Conservation (phyloP, 805 yeast species). For the Candida adriatica region DNA sequence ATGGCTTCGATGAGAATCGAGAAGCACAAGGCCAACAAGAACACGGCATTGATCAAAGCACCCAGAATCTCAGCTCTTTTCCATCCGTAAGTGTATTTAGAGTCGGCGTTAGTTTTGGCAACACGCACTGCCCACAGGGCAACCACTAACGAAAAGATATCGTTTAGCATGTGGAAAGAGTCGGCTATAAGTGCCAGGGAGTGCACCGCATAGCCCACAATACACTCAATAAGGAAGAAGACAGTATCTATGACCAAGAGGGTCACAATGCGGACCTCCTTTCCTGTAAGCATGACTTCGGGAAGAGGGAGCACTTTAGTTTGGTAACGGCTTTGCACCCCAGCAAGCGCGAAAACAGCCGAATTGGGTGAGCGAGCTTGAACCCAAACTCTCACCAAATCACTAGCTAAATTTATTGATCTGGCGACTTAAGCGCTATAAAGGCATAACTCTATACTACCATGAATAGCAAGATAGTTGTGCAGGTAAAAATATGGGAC, state of each 20-base stretch:
- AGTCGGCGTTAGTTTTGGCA: slow-evolving; percentile 77
- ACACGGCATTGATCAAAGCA: slow-evolving; percentile 90
- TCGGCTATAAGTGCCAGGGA: slow-evolving; percentile 94
- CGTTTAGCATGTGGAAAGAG: slow-evolving; percentile 96
- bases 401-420: too few relatives aligned
- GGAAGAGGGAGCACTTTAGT: too few relatives aligned
- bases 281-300: slow-evolving; percentile 21
- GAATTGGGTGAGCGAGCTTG: too few relatives aligned
- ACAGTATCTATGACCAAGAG: slow-evolving; percentile 69
- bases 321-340: too few relatives aligned
- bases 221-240: slow-evolving; percentile 81
- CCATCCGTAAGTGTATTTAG: slow-evolving; percentile 95
- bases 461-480: too few relatives aligned
- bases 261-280: slow-evolving; percentile 66
- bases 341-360: too few relatives aligned
- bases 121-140: slow-evolving; percentile 97
- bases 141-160: slow-evolving; percentile 78
- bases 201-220: slow-evolving; percentile 85
- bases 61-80: slow-evolving; percentile 96
- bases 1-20: slow-evolving; percentile 89
- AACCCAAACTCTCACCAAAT: too few relatives aligned
- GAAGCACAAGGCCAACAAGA: slow-evolving; percentile 84
- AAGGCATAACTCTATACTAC: too few relatives aligned
- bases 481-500: too few relatives aligned
- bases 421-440: too few relatives aligned